Conservation (phyloP, 495 filamentous ascomycete genomes). For the Trichoderma gamsii region DNA sequence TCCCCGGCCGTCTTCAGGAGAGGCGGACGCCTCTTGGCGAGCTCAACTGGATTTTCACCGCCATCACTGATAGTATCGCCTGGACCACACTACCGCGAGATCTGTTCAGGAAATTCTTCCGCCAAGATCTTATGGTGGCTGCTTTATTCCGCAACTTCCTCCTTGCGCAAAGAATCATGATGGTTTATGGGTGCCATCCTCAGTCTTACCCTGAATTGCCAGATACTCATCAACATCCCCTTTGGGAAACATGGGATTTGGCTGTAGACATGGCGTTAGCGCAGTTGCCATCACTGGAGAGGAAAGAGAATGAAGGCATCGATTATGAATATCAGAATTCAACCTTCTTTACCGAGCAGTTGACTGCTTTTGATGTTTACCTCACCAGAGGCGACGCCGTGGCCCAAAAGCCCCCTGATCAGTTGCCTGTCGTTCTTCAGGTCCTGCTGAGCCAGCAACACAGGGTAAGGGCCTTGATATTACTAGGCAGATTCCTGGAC, state of each 20-base stretch:
- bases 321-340: constrained; percentile 91
- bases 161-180: constrained; percentile 91
- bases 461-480: constrained; percentile 81
- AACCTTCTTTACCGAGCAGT: constrained; percentile 92
- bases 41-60: constrained; percentile 98
- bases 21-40: constrained; percentile 93
- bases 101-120: constrained; percentile 91
- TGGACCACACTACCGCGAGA: constrained; percentile 89
- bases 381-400: constrained; percentile 77
- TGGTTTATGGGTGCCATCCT: constrained; percentile 87
- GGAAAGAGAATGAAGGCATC: constrained; percentile 61
- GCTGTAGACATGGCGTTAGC: constrained; percentile 94
- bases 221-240: constrained; percentile 82
- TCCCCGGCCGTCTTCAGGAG: constrained; percentile 82
- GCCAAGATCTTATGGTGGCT: constrained; percentile 98
- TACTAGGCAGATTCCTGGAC: constrained; percentile 90
- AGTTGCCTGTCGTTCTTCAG: constrained; percentile 92
- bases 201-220: constrained; percentile 84
- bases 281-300: constrained; percentile 78
- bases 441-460: constrained; percentile 95
- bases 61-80: constrained; percentile 97
- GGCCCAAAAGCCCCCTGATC: constrained; percentile 79
- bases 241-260: constrained; percentile 97
- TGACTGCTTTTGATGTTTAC: constrained; percentile 96
- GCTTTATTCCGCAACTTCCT: constrained; percentile 95